Percentiles rank a stretch among this genome's conserved stretches.
Conservation (phyloP, 1,284 basidiomycete species). For the Flammula alnicola region DNA sequence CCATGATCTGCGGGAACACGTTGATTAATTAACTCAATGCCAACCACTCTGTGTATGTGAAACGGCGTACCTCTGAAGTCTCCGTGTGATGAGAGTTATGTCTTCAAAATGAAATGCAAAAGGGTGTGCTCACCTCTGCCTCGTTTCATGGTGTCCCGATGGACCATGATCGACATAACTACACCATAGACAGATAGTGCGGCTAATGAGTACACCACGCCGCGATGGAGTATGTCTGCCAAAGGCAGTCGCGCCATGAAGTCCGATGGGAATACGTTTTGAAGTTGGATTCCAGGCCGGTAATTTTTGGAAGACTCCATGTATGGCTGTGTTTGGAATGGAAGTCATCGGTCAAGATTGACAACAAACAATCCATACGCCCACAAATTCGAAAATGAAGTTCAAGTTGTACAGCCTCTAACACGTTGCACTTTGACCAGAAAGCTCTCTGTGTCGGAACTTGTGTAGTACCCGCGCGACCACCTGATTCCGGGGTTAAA, state of each 20-base stretch:
- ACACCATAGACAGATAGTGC: slow-evolving; percentile 43
- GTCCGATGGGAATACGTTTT: slow-evolving; percentile 14
- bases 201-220: slow-evolving; percentile 43
- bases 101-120: slow-evolving; percentile 5
- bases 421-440: too few relatives aligned
- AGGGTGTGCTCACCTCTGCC: slow-evolving; percentile 41
- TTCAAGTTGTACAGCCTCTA: too few relatives aligned
- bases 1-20: slow-evolving; percentile 35
- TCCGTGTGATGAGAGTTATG: slow-evolving; percentile 13
- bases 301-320: not conserved
- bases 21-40: not conserved
- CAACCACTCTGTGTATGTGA: slow-evolving; percentile 1
- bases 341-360: too few relatives aligned
- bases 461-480: too few relatives aligned
- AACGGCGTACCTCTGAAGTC: slow-evolving; percentile 33
- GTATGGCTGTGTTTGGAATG: not conserved
- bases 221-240: slow-evolving; percentile 43
- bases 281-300: not conserved
- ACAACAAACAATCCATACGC: too few relatives aligned
- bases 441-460: too few relatives aligned
- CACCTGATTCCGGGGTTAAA: not conserved
- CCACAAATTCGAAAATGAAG: too few relatives aligned
- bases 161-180: slow-evolving; percentile 40
- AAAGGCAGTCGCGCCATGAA: slow-evolving; percentile 33
- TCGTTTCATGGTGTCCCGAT: slow-evolving; percentile 43